phyloP scores from a whole-genome alignment of 1,284 basidiomycete genomes.

The Austroboletus rostrupii region DNA sequence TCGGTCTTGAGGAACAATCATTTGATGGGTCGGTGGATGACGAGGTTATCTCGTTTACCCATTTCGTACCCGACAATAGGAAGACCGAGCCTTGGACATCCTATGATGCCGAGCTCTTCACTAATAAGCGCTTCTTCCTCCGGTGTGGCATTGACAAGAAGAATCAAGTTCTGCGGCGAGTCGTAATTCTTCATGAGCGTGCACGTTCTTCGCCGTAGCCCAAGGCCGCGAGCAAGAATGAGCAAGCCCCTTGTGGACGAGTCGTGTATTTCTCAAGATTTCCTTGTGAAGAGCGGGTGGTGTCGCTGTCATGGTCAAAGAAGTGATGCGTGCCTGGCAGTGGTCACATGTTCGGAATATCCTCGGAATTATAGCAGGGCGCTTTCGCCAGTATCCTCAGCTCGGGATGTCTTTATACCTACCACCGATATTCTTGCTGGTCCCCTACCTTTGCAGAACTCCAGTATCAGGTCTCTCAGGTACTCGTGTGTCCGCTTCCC shows the following conservation, averaged over 20 bases:
- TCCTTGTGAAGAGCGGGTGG: constrained; percentile 64
- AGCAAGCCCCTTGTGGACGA: constrained; percentile 80
- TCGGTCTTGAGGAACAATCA: constrained; percentile 53
- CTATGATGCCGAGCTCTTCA: constrained; percentile 90
- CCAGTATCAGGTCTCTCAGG: constrained; percentile 26
- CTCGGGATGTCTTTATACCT: constrained; percentile 1
- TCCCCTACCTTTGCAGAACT: constrained; percentile 36
- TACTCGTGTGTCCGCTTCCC: constrained; percentile 26
- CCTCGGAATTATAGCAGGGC: not conserved
- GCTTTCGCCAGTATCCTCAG: not conserved
- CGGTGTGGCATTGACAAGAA: constrained; percentile 83
- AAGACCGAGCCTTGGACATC: constrained; percentile 83
- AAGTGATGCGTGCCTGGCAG: too few relatives aligned
- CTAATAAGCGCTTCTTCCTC: constrained; percentile 91
- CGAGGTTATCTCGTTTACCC: constrained; percentile 72
- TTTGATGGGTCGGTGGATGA: not conserved
- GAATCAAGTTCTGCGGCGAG: constrained; percentile 77
- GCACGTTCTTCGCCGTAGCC: constrained; percentile 77
- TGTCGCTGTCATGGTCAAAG: constrained; percentile 19
- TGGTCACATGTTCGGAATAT: too few relatives aligned
- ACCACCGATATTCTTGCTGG: constrained; percentile 37
- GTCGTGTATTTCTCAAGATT: constrained; percentile 65
- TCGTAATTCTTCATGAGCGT: constrained; percentile 91
- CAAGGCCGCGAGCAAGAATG: constrained; percentile 83
- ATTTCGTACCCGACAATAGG: constrained; percentile 85